Evolutionary conservation across 192 early-diverging fungal species (phyloP), one percentile per base, ranked within the genome.

Genomic region (Lobosporangium transversale): DNA sequence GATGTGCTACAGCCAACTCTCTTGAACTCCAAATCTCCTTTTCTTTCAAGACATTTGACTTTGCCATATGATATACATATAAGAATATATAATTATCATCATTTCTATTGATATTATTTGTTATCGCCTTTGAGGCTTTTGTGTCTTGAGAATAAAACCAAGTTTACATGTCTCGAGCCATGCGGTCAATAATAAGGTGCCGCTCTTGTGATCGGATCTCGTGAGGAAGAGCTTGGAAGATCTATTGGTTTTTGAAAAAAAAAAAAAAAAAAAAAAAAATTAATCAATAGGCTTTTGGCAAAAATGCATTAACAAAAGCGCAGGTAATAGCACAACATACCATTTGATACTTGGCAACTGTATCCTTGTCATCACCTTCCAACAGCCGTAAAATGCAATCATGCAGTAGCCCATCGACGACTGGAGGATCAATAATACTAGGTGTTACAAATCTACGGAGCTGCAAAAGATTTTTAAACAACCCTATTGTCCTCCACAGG

Each of bases 381-480:
- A 76, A 30, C n/a, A 76, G 23, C n/a, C 73, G 43, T 12, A 76
- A 26, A 40, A 76, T 76, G 37, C 73, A 76, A 23, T 76, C 73
- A 37, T 76, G 73, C 45, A 76, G 30, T n/a, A 76, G 45, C 2
- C 64, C 73, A 44, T 76, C 73, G 0, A 76, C 65, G 1, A 76
- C 73, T 7, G 21, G 52, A 32, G 47, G 43, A 26, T 76, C 73
- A 14, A 76, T 56, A 18, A 51, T 29, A 17, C 44, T 47, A 0
- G 52, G n/a, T 44, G 73, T 63, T 30, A 63, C 59, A 52, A 76
- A 65, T 59, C 65, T 52, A 4, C 73, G 63, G 11, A 76, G 63
- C 36, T 47, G 26, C 65, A 76, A 67, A 43, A 76, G 35, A 48
- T 76, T 76, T 18, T 59, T 24, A 48, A 76, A 76, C 23, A 76